Base-by-base conservation (phyloP, 1,139 yeast species). In the Geotrichum fermentans region DNA sequence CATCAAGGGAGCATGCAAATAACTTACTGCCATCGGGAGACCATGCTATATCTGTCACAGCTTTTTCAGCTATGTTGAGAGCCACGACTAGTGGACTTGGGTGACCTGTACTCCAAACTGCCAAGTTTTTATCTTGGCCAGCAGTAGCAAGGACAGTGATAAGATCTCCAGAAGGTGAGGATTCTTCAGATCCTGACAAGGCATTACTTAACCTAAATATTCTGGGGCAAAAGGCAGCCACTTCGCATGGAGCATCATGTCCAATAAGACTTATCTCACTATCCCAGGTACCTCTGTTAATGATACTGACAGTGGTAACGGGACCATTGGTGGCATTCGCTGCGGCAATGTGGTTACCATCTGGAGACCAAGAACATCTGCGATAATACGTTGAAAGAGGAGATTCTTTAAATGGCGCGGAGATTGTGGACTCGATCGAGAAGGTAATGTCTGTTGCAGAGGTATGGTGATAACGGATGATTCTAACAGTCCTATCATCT, bases 311-410 rank as follows among this genome's bases (percentile, higher is more conserved):
- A 0, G 96, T 82, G 0, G 96, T 80, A 0, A 92, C 94, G 0
- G 97, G 97, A 0, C 97, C 97, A 65, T 94, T 94, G 8, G 95
- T 88, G 1, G 98, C 97, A 66, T 94, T 94, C 0, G 98, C 96
- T 0, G 87, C 96, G 0, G 97, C 97, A 45, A 94, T 85, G 60
- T 85, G 92, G 63, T 87, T 94, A 1, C 98, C 98, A 67, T 92
- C 97, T 0, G 98, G 98, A 0, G 97, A 87, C 99, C 99, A 92
- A 24, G 96, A 85, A 68, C 89, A 79, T 56, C 98, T 73, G 57
- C 98, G 73, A 64, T 89, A 92, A 65, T 92, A 92, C 0, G 97
- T 89, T 0, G 96, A 88, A 55, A 90, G 72, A 1, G 98, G 98
- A 0, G 96, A 86, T 56, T 83, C 87, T 51, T 74, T 77, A 69